Evolutionary conservation across 257 asterid genomes (phyloP).

Genomic region (Rehmannia glutinosa): DNA sequence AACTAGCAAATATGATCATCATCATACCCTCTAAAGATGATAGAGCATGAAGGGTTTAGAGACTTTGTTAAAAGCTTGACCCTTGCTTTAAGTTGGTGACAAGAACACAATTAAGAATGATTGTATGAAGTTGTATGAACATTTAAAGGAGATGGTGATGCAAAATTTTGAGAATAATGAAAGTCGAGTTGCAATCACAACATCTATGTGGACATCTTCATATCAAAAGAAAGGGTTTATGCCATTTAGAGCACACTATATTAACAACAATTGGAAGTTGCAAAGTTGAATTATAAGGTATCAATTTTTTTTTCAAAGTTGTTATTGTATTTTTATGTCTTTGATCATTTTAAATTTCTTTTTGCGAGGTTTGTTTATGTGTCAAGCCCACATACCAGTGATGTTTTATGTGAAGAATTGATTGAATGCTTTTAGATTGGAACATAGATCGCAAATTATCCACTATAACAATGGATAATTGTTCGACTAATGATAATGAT

Average conservation of each 20-base stretch:
- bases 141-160: background rate
- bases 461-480: background rate
- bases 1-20: too few relatives aligned
- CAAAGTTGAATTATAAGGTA: background rate
- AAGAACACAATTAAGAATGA: background rate
- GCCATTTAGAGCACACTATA: background rate
- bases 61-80: background rate
- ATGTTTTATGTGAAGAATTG: background rate
- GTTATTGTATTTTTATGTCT: background rate
- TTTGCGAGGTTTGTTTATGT: background rate
- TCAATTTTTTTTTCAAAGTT: background rate
- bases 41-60: background rate
- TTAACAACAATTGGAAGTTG: background rate
- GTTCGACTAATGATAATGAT: background rate
- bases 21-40: background rate
- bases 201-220: constrained; percentile 13
- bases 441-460: background rate
- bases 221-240: constrained; percentile 4
- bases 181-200: constrained; percentile 11
- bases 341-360: background rate
- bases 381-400: background rate
- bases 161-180: background rate
- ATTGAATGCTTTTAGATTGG: background rate
- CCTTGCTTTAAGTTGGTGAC: background rate
- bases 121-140: background rate